Conservation (phyloP, 768 basidiomycete genomes). For the Kwoniella bestiolae region DNA sequence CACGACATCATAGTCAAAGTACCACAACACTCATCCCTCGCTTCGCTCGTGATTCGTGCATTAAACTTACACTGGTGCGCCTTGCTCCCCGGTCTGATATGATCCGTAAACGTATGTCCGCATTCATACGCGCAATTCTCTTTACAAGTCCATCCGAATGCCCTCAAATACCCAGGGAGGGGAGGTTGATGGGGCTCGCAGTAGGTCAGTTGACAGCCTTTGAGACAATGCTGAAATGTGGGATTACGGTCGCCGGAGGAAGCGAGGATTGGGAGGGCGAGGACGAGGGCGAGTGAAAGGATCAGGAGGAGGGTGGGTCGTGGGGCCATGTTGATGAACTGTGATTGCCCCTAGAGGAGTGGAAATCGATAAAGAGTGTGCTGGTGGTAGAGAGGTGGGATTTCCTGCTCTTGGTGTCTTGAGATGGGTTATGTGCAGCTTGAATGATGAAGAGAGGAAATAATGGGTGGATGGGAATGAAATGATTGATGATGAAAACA, state of each 20-base stretch:
- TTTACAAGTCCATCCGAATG: slow-evolving; percentile 83
- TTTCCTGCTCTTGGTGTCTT: too few relatives aligned
- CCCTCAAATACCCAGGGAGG: slow-evolving; percentile 65
- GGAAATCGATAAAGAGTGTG: too few relatives aligned
- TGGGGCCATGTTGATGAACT: background rate
- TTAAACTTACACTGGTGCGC: slow-evolving; percentile 54
- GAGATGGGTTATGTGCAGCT: too few relatives aligned
- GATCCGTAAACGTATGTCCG: slow-evolving; percentile 76
- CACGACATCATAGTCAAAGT: too few relatives aligned
- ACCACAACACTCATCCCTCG: too few relatives aligned
- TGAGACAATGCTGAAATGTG: slow-evolving; percentile 65
- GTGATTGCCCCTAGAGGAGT: background rate
- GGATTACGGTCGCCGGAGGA: slow-evolving; percentile 70
- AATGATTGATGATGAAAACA: too few relatives aligned
- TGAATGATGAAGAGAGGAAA: too few relatives aligned
- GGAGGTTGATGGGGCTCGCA: slow-evolving; percentile 60
- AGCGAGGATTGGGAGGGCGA: slow-evolving; percentile 55
- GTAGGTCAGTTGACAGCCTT: slow-evolving; percentile 59
- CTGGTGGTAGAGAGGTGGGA: too few relatives aligned
- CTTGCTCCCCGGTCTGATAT: slow-evolving; percentile 54
- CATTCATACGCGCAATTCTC: slow-evolving; percentile 90
- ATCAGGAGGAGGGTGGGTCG: slow-evolving; percentile 6
- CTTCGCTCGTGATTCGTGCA: too few relatives aligned
- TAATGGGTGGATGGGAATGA: too few relatives aligned
- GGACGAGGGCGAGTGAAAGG: slow-evolving; percentile 11